A percentile compares a stretch with the other conserved stretches of the same genome.
These are phyloP conservation scores for Sporopachydermia cereana DNA, from an alignment of 1,139 yeast species.

Conservation along the genomic window DNA sequence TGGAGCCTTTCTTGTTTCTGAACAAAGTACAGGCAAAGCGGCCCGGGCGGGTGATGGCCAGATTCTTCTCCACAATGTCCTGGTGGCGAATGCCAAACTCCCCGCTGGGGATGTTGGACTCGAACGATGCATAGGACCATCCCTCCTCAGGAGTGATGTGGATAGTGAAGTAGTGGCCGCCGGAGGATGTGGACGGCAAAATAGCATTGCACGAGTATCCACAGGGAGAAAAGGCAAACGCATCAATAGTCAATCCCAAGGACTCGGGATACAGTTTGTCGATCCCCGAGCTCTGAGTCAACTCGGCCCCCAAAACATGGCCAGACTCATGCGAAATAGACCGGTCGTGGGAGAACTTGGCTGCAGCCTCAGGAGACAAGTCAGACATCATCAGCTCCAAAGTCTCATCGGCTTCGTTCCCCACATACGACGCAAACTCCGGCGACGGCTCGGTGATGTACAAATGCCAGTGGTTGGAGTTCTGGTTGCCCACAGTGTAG, in stretches of 20 bases:
- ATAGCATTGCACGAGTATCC: conserved; percentile 88
- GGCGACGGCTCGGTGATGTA: conserved; percentile 46
- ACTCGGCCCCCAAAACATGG: conserved; percentile 58
- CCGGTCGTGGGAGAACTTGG: conserved; percentile 49
- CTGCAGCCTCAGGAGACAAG: conserved; percentile 46
- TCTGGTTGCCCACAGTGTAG: conserved; percentile 70
- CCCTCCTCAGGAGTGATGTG: conserved; percentile 92
- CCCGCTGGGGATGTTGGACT: conserved; percentile 60
- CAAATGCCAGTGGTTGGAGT: conserved; percentile 85
- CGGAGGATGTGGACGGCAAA: conserved; percentile 30
- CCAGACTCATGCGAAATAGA: conserved; percentile 48
- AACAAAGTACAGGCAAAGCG: conserved; percentile 67
- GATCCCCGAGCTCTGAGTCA: conserved; percentile 50
- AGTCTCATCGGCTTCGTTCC: conserved; percentile 40
- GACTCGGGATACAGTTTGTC: conserved; percentile 40
- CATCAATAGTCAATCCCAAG: conserved; percentile 39
- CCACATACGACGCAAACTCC: conserved; percentile 11
- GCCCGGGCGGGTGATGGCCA: conserved; percentile 60
- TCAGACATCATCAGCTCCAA: conserved; percentile 90
- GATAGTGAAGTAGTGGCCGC: conserved; percentile 68
- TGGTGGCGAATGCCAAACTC: conserved; percentile 33
- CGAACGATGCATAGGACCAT: conserved; percentile 95
- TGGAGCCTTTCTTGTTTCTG: conserved; percentile 23
- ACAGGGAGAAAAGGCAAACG: conserved; percentile 92
- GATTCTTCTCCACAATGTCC: conserved; percentile 35